phyloP scores from a whole-genome alignment of 2,329 filamentous ascomycete species.

The Aspergillus sp. region DNA sequence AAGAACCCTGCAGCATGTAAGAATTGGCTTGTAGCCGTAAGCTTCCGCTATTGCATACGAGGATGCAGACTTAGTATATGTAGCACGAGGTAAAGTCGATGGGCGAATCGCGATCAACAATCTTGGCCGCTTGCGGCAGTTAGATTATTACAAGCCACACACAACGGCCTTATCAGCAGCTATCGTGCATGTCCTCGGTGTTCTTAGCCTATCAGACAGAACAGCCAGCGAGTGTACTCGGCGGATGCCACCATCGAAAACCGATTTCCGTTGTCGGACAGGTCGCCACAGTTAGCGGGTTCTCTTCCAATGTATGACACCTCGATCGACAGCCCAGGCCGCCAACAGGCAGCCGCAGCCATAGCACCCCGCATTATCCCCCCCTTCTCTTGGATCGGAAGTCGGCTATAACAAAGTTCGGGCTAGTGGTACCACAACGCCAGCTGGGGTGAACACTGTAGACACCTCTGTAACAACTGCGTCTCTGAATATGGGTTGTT shows the following conservation, averaged over 20 bases:
- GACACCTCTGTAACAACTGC: not conserved
- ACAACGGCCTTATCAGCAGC: not conserved
- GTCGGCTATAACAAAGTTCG: not conserved
- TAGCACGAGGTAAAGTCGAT: not conserved
- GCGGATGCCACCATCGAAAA: not conserved
- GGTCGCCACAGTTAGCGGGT: not conserved
- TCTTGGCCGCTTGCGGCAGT: not conserved
- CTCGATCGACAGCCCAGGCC: not conserved
- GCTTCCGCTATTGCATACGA: no score
- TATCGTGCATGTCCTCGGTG: not conserved
- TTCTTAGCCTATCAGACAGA: not conserved
- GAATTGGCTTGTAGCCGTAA: not conserved
- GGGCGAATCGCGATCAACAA: not conserved
- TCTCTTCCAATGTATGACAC: not conserved
- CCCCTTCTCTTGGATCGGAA: slow-evolving; percentile 1
- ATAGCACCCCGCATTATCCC: not conserved
- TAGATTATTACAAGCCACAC: not conserved
- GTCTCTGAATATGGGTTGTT: not conserved
- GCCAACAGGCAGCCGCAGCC: not conserved
- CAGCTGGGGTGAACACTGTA: not conserved
- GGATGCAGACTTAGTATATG: not conserved
- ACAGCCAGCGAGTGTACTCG: not conserved
- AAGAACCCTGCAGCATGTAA: not conserved
- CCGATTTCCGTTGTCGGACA: not conserved
- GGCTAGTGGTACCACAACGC: not conserved